phyloP scores from a whole-genome alignment of 305 asterid genomes.

The Vinca major region DNA sequence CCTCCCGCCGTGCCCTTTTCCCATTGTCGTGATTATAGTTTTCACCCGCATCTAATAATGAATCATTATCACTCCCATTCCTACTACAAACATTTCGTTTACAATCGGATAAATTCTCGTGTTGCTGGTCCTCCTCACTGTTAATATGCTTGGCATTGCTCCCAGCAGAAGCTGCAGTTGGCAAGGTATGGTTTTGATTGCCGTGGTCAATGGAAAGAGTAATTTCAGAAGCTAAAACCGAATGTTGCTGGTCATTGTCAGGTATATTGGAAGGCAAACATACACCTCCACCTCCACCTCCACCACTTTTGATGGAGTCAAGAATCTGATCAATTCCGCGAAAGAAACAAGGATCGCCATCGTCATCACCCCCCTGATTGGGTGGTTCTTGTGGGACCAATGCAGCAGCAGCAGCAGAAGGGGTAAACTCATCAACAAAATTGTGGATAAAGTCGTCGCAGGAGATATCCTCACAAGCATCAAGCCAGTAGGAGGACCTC shows the following conservation, averaged over 20 bases:
- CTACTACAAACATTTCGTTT: neutral
- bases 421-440: slow-evolving; percentile 37
- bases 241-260: neutral
- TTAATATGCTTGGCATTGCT: neutral
- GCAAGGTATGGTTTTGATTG: neutral
- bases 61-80: slow-evolving; percentile 18
- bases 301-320: slow-evolving; percentile 47
- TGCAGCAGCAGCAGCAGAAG: slow-evolving; percentile 15
- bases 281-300: slow-evolving; percentile 22
- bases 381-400: slow-evolving; percentile 17
- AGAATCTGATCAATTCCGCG: slow-evolving; percentile 72
- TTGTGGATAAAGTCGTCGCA: slow-evolving; percentile 44
- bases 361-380: slow-evolving; percentile 21
- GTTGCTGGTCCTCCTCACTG: neutral
- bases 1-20: slow-evolving; percentile 39
- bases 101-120: neutral
- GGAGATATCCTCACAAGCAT: slow-evolving; percentile 76
- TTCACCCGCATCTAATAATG: slow-evolving; percentile 21
- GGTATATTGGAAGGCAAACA: slow-evolving; percentile 18
- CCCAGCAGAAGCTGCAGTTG: neutral
- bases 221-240: slow-evolving; percentile 12
- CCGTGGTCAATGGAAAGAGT: slow-evolving; percentile 10
- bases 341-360: slow-evolving; percentile 50
- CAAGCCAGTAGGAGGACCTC: slow-evolving; percentile 90
- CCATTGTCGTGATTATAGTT: slow-evolving; percentile 13